Evolutionary conservation across 2,329 filamentous ascomycete species (phyloP), one percentile per base, ranked within the genome.

Genomic region (Aspergillus tamarii): DNA sequence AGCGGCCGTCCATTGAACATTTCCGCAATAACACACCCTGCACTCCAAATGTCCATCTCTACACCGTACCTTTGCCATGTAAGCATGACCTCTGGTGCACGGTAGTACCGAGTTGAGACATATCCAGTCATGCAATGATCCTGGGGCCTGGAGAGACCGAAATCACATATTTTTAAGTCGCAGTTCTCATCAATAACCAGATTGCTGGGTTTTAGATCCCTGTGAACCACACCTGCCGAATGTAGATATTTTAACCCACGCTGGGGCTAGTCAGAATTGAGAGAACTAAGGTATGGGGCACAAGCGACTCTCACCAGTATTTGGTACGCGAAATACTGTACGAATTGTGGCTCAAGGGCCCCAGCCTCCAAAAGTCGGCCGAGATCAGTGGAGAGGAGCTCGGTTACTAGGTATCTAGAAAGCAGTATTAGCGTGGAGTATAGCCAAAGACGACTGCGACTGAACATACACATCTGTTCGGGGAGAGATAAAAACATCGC

Each of bases 1-100:
- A 98, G 84, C 28, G 94, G 95, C 83, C 97, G 97, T 75, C 94
- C 94, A 82, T 97, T 94, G 62, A 98, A 87, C 94, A 98, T 98
- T 82, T 98, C 94, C 43, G 94, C 94, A 73, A 98, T 97, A 76
- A 98, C 98, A 82, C 94, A 98, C 65, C 94, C 95, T n/a, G 94
- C 94, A 77, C 94, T 97, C 94, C 95, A 99, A 77, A 98, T 96
- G 78, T 99, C 94, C 62, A 99, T 94, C 82, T 97, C 94, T 45
- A 97, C 89, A 72, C 97, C 94, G 82, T 99, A 99, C 83, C 98
- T 98, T 84, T 98, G 94, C 94, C 94, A 98, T 67, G 94, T 39
- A 12, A 62, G 19, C 45, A 62, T 58, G 8, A 62, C 30, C 52
- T 67, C 60, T 6, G 60, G 60, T 14, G 60, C 60, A 5, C 60